Evolutionary conservation across 2,329 filamentous ascomycete genomes (phyloP), one percentile per base, ranked within the genome.

Genomic region (Trichoderma gracile): DNA sequence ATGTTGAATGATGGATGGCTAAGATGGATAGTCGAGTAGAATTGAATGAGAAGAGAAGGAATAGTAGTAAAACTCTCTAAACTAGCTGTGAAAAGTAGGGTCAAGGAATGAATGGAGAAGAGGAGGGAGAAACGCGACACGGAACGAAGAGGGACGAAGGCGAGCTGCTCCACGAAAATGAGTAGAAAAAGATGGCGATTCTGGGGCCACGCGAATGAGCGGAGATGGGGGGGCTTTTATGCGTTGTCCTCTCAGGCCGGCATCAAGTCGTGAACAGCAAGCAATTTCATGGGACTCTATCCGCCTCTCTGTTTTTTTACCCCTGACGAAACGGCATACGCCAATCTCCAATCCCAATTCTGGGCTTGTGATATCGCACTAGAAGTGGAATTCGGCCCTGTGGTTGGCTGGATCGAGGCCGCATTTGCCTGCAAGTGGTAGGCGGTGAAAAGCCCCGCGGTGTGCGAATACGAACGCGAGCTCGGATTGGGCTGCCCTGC

Each of bases 381-480:
- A 65, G 55, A 58, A 27, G 7, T 15, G 23, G 10, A 49, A 49
- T 59, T 60, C 38, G 63, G 21, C 14, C 27, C 14, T 53, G 30
- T 60, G 63, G 63, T 65, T 65, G 63, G 63, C 25, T 50, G 40
- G 40, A 55, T 53, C 19, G 54, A 23, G 19, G 46, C 25, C 19
- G 45, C 25, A 15, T 21, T 42, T n/a, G 45, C 67, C 27, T 69
- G 63, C 64, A 65, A 47, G 55, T 40, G 60, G 52, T 33, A 65
- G 63, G 57, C 64, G 65, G 65, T 66, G 63, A 61, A 19, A 10
- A 1, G n/a, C 67, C 68, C 57, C 65, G 58, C 33, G 46, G 33
- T 63, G 71, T 72, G 73, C 72, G 72, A 74, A 74, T 74, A 74
- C 72, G 72, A 74, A 74, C 64, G 69, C 67, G 66, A 67, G 64